Evolutionary conservation across 768 basidiomycete genomes (phyloP).

Genomic region (Pisolithus sp.): DNA sequence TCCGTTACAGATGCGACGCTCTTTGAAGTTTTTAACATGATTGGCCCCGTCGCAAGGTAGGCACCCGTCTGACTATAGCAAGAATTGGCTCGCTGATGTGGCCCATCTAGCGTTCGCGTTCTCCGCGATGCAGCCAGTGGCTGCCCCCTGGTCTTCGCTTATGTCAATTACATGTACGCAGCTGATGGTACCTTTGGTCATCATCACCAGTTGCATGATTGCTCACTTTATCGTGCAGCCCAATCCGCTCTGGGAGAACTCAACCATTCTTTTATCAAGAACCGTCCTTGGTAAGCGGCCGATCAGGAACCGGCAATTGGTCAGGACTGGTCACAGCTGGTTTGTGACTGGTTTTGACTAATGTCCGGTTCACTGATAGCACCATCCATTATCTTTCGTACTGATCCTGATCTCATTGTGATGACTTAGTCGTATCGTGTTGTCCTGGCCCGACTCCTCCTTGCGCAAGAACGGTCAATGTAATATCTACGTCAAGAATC

Average conservation of each 20-base stretch:
- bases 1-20: slow-evolving; percentile 99
- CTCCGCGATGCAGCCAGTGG: slow-evolving; percentile 99
- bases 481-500: slow-evolving; percentile 99
- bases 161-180: slow-evolving; percentile 97
- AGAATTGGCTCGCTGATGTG: not conserved
- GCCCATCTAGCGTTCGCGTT: slow-evolving; percentile 77
- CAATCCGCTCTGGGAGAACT: slow-evolving; percentile 98
- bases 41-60: slow-evolving; percentile 95
- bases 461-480: slow-evolving; percentile 99
- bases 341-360: too few relatives aligned
- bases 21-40: slow-evolving; percentile 99
- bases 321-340: too few relatives aligned
- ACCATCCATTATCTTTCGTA: not conserved
- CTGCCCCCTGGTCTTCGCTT: slow-evolving; percentile 98
- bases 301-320: too few relatives aligned
- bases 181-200: slow-evolving; percentile 64
- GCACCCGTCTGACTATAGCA: slow-evolving; percentile 17
- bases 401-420: slow-evolving; percentile 6
- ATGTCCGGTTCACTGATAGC: too few relatives aligned
- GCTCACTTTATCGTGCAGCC: slow-evolving; percentile 39
- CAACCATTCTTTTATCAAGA: slow-evolving; percentile 98
- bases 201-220: not conserved
- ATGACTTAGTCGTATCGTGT: slow-evolving; percentile 88
- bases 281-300: slow-evolving; percentile 81
- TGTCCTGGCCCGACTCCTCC: slow-evolving; percentile 99